These are phyloP conservation scores for Starmerella kuoi DNA, from an alignment of 805 yeast genomes.

Conservation along the genomic window DNA sequence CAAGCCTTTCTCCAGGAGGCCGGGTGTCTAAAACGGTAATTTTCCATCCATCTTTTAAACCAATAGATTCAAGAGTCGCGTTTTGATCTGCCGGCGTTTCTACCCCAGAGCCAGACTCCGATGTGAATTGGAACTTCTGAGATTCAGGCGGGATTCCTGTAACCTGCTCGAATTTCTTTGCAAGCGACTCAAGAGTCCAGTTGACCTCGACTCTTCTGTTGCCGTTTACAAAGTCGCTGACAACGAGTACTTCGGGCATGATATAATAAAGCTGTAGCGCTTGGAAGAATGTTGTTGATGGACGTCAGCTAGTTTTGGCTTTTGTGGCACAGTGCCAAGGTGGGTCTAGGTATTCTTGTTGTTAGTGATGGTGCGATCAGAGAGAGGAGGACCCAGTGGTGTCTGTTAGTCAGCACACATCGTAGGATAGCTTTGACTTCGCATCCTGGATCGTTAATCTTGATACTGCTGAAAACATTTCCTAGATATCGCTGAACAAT, in stretches of 20 bases:
- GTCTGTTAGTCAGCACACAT: too few relatives aligned
- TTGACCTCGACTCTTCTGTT: conserved; percentile 52
- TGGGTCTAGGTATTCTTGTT: too few relatives aligned
- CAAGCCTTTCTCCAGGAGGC: conserved; percentile 26
- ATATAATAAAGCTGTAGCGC: too few relatives aligned
- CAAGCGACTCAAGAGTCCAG: conserved; percentile 47
- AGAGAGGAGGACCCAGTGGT: too few relatives aligned
- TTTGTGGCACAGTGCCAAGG: too few relatives aligned
- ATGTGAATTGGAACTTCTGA: conserved; percentile 31
- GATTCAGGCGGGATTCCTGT: conserved; percentile 58
- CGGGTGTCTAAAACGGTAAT: conserved; percentile 41
- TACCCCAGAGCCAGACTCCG: not conserved
- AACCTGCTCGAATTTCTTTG: conserved; percentile 46
- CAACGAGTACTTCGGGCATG: conserved; percentile 22
- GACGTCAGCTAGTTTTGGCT: too few relatives aligned
- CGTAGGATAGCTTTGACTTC: too few relatives aligned
- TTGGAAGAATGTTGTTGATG: too few relatives aligned
- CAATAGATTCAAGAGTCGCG: conserved; percentile 22
- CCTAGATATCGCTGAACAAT: too few relatives aligned
- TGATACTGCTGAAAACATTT: too few relatives aligned
- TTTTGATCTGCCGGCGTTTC: not conserved
- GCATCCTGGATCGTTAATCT: too few relatives aligned
- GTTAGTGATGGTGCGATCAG: too few relatives aligned
- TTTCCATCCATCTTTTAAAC: conserved; percentile 30
- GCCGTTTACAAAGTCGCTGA: conserved; percentile 56